phyloP scores from a whole-genome alignment of 495 filamentous ascomycete species.

The Aspergillus kassunensis region DNA sequence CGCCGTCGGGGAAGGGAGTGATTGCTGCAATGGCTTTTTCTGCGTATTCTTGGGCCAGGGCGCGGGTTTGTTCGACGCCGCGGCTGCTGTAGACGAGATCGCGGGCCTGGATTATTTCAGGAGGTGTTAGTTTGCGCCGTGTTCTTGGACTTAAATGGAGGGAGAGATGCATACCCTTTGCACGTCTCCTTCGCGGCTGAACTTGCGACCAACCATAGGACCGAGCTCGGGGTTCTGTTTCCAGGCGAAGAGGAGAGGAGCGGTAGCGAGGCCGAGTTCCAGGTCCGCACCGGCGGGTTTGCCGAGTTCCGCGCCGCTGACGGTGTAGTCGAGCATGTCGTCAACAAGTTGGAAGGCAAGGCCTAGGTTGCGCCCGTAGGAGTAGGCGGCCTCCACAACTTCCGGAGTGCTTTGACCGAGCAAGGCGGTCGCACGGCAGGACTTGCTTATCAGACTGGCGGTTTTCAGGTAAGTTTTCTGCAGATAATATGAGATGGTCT shows the following conservation, averaged over 20 bases:
- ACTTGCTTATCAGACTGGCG: conserved; percentile 91
- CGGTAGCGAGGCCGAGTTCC: conserved; percentile 92
- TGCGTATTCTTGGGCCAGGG: conserved; percentile 83
- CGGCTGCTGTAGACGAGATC: conserved; percentile 76
- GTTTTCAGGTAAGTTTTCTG: conserved; percentile 99
- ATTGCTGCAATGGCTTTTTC: conserved; percentile 85
- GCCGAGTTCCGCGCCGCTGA: conserved; percentile 76
- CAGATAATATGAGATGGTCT: conserved; percentile 89
- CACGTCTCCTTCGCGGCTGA: conserved; percentile 77
- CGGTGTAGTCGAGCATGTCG: conserved; percentile 95
- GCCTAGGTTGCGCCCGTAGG: conserved; percentile 87
- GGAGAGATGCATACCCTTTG: conserved; percentile 55
- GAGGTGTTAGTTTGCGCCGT: not conserved
- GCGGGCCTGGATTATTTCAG: conserved; percentile 59
- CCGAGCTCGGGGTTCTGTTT: conserved; percentile 83
- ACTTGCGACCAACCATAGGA: conserved; percentile 86
- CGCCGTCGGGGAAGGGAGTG: conserved; percentile 76
- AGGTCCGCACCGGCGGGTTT: conserved; percentile 95
- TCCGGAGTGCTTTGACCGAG: conserved; percentile 72
- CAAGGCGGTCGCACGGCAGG: conserved; percentile 83
- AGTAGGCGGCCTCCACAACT: conserved; percentile 85
- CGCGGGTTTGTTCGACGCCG: conserved; percentile 85
- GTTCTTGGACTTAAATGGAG: not conserved
- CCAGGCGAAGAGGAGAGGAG: conserved; percentile 94
- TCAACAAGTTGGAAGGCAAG: conserved; percentile 98